phyloP scores from a whole-genome alignment of 78 protist genomes.

The Pelomyxa schiedti region DNA sequence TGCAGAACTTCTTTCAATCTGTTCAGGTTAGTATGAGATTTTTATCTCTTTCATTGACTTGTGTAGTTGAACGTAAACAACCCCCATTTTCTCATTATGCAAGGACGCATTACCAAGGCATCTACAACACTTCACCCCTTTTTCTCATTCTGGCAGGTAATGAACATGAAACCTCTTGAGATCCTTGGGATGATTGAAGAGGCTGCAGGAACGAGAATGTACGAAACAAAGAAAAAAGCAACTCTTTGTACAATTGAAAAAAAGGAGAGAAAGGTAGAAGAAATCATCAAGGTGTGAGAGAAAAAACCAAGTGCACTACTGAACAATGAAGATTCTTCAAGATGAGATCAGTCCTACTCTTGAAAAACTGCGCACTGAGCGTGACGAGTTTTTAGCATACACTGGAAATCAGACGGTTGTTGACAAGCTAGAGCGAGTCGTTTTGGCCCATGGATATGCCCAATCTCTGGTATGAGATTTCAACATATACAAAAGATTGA shows the following conservation, averaged over 20 bases:
- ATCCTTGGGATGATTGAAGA: constrained; percentile 94
- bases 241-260: constrained; percentile 76
- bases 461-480: no score
- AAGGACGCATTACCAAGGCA: constrained; percentile 96
- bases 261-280: constrained; percentile 83
- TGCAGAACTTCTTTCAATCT: constrained; percentile 89
- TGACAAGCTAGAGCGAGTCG: constrained; percentile 54
- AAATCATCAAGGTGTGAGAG: constrained; percentile 58
- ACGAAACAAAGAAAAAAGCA: constrained; percentile 72
- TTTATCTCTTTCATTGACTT: no score
- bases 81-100: constrained; percentile 99
- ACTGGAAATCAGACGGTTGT: constrained; percentile 21
- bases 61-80: constrained; percentile 98
- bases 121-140: no score
- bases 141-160: no score
- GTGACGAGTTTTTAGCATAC: constrained; percentile 56
- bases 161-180: constrained; percentile 97
- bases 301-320: no score
- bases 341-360: constrained; percentile 91
- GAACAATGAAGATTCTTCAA: constrained; percentile 59
- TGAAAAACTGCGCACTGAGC: constrained; percentile 70
- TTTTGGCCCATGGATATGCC: constrained; percentile 64
- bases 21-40: no score
- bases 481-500: no score
- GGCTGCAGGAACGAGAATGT: constrained; percentile 99